phyloP scores from a whole-genome alignment of 2,329 filamentous ascomycete species.

The Aspergillus pseudoglaucus region DNA sequence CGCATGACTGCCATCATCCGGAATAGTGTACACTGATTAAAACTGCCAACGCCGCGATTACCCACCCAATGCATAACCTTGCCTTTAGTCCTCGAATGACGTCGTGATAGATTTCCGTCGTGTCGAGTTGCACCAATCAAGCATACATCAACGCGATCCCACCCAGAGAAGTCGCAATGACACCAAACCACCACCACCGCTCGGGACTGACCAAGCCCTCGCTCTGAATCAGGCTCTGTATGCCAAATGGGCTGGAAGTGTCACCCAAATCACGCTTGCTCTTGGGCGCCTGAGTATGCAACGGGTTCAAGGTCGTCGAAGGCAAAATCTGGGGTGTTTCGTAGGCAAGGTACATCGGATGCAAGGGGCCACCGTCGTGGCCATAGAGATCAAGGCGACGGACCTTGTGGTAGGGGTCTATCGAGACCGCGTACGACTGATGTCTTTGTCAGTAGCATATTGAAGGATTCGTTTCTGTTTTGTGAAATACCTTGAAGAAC shows the following conservation, averaged over 20 bases:
- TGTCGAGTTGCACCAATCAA: slow-evolving; percentile 7
- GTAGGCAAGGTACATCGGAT: slow-evolving; percentile 61
- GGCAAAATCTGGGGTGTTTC: slow-evolving; percentile 63
- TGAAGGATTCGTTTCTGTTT: neutral
- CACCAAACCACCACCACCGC: slow-evolving; percentile 44
- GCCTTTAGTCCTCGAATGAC: too few species aligned
- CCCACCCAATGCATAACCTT: too few species aligned
- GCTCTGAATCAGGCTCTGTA: slow-evolving; percentile 21
- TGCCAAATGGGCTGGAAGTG: slow-evolving; percentile 16
- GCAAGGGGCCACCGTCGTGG: slow-evolving; percentile 58
- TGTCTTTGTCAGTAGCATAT: slow-evolving; percentile 4
- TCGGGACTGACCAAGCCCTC: slow-evolving; percentile 35
- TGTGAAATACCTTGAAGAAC: slow-evolving; percentile 49
- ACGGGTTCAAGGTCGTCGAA: slow-evolving; percentile 59
- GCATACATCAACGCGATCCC: slow-evolving; percentile 32
- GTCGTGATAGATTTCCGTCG: too few species aligned
- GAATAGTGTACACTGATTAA: too few species aligned
- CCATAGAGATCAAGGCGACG: slow-evolving; percentile 58
- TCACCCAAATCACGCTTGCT: slow-evolving; percentile 24
- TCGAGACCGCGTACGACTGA: slow-evolving; percentile 39
- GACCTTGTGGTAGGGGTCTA: slow-evolving; percentile 57
- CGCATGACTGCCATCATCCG: too few species aligned
- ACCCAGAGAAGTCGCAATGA: slow-evolving; percentile 42
- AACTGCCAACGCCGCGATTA: too few species aligned
- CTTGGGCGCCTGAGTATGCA: slow-evolving; percentile 31